Percentiles rank a stretch among this genome's conserved stretches.
Evolutionary conservation across 306 rosid genomes (phyloP).

Genomic region (Mucuna pruriens): DNA sequence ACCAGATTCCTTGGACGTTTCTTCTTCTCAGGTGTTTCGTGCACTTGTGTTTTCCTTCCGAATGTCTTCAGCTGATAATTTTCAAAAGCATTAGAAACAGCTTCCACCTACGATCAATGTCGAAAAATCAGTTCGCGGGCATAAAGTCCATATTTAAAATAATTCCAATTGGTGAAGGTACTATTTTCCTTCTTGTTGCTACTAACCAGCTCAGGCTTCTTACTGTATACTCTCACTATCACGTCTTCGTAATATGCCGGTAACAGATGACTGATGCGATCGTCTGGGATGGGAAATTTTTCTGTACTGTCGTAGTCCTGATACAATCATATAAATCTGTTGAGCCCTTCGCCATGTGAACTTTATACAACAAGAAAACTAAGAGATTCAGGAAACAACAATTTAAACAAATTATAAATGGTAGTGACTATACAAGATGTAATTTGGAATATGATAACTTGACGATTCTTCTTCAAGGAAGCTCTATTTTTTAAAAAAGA

Average conservation of each 20-base stretch:
- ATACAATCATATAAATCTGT: constrained; percentile 14
- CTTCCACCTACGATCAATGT: constrained; percentile 60
- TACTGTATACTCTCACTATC: constrained; percentile 85
- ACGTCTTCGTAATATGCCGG: constrained; percentile 72
- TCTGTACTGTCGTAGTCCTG: constrained; percentile 77
- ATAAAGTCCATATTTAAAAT: constrained; percentile 12
- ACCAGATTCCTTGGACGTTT: constrained; percentile 41
- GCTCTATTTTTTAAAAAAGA: not conserved
- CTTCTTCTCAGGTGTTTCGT: constrained; percentile 81
- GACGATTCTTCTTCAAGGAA: not conserved
- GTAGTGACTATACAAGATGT: not conserved
- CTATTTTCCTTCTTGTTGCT: not conserved
- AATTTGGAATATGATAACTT: not conserved
- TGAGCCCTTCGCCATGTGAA: constrained; percentile 23
- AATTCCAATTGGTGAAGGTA: not conserved
- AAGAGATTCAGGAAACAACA: not conserved
- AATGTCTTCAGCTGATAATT: constrained; percentile 75
- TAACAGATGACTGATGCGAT: constrained; percentile 78
- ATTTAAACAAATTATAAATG: constrained; percentile 13
- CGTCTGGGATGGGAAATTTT: constrained; percentile 59
- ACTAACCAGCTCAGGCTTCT: constrained; percentile 84
- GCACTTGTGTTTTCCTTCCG: constrained; percentile 76
- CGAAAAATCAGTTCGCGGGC: constrained; percentile 24
- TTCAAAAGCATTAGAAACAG: constrained; percentile 80
- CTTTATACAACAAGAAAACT: not conserved